These are phyloP conservation scores for Parsonsia alboflavescens DNA, from an alignment of 257 asterid genomes.

Conservation along the genomic window DNA sequence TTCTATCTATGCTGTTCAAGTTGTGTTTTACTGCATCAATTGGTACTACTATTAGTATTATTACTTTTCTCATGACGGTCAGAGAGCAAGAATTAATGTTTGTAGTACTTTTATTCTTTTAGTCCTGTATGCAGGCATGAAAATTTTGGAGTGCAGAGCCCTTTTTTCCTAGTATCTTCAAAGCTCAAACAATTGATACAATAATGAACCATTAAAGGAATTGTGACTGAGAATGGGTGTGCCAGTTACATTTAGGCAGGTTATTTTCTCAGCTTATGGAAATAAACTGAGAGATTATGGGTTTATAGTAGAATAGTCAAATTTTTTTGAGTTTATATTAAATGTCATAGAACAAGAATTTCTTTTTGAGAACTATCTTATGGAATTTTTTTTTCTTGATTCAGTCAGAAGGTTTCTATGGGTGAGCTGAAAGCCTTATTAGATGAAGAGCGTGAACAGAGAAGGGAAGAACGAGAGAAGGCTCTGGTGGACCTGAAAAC, in stretches of 20 bases:
- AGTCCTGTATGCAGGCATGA: not conserved
- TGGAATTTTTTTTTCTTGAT: constrained; percentile 24
- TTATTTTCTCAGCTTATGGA: not conserved
- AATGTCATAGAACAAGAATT: not conserved
- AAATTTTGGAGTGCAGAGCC: not conserved
- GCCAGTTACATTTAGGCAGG: not conserved
- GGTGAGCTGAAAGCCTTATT: constrained; percentile 66
- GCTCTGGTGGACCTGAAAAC: constrained; percentile 61
- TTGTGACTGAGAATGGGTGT: not conserved
- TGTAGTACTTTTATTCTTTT: not conserved
- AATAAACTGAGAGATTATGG: not conserved
- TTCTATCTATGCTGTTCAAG: not conserved
- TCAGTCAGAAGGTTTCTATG: constrained; percentile 85
- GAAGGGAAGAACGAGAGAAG: constrained; percentile 86
- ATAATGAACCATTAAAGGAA: not conserved
- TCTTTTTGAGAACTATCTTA: not conserved
- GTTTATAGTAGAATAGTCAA: not conserved
- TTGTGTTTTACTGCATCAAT: not conserved
- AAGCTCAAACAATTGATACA: not conserved
- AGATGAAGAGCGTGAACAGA: constrained; percentile 93
- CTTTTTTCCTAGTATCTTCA: not conserved
- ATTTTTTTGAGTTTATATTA: not conserved
- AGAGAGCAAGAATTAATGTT: not conserved
- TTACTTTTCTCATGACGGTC: not conserved
- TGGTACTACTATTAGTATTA: not conserved